Conservation (phyloP, 1,139 yeast genomes). For the Debaryomycetaceae sp. region DNA sequence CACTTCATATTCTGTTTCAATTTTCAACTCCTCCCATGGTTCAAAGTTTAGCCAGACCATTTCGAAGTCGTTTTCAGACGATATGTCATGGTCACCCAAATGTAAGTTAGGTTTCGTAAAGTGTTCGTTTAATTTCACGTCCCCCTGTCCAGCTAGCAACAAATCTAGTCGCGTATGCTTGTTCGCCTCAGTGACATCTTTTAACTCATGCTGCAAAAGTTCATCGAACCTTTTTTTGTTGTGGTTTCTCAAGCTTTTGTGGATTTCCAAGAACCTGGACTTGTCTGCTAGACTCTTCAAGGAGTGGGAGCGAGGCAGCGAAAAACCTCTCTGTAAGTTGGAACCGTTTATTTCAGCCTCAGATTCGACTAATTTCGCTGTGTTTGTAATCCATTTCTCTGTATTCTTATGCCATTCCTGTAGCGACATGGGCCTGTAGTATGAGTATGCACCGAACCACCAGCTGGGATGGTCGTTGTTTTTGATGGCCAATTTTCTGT, state of each 20-base stretch:
- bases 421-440: slow-evolving; percentile 50
- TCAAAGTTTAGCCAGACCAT: slow-evolving; percentile 47
- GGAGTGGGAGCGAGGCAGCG: slow-evolving; percentile 1
- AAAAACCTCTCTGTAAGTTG: background rate
- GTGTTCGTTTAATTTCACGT: slow-evolving; percentile 16
- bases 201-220: slow-evolving; percentile 24
- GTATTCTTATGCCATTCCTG: slow-evolving; percentile 44
- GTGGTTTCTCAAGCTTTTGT: slow-evolving; percentile 21
- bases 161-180: slow-evolving; percentile 36
- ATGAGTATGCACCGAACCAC: slow-evolving; percentile 62
- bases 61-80: slow-evolving; percentile 42
- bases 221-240: slow-evolving; percentile 18
- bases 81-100: slow-evolving; percentile 35
- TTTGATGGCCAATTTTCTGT: slow-evolving; percentile 42
- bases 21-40: slow-evolving; percentile 51
- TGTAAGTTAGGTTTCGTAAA: slow-evolving; percentile 37
- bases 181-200: slow-evolving; percentile 33
- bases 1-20: slow-evolving; percentile 44
- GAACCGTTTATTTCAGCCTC: slow-evolving; percentile 5
- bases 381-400: slow-evolving; percentile 24
- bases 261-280: slow-evolving; percentile 24
- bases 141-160: slow-evolving; percentile 33
- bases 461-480: slow-evolving; percentile 43
- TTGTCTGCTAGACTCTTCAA: slow-evolving; percentile 13
- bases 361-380: slow-evolving; percentile 11